These are phyloP conservation scores for Porpolomopsis calyptriformis DNA, from an alignment of 768 basidiomycete genomes.

Conservation along the genomic window DNA sequence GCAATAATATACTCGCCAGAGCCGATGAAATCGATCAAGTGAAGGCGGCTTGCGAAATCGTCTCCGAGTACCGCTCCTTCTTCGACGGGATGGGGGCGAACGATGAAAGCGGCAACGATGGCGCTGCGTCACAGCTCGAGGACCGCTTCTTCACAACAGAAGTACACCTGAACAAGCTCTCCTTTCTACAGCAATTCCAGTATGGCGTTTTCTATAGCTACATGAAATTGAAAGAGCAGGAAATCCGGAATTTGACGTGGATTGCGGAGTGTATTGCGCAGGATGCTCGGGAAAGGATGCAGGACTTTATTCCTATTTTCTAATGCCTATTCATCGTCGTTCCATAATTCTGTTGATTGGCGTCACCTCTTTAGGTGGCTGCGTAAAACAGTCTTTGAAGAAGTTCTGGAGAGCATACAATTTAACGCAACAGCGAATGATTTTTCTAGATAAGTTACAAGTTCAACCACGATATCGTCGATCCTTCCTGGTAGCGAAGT, in stretches of 20 bases:
- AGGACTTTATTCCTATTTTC: conserved; percentile 89
- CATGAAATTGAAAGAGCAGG: conserved; percentile 85
- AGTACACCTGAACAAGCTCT: conserved; percentile 86
- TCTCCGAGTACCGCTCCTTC: conserved; percentile 85
- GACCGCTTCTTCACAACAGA: conserved; percentile 92
- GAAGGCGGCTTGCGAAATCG: conserved; percentile 72
- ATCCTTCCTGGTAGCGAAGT: conserved; percentile 1
- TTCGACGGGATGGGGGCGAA: conserved; percentile 49
- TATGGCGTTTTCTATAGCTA: conserved; percentile 88
- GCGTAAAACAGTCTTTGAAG: too few relatives aligned
- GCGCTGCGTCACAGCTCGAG: conserved; percentile 63
- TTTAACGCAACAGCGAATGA: too few relatives aligned
- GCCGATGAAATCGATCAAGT: conserved; percentile 96
- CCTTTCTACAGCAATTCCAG: conserved; percentile 96
- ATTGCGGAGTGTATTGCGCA: conserved; percentile 98
- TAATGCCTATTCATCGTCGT: conserved; percentile 28
- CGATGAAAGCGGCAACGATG: conserved; percentile 29
- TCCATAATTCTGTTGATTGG: too few relatives aligned
- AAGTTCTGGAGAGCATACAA: too few relatives aligned
- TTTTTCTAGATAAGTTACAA: neutral
- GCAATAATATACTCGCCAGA: conserved; percentile 86
- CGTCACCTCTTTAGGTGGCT: too few relatives aligned
- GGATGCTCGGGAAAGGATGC: conserved; percentile 89
- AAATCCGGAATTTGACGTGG: conserved; percentile 83
- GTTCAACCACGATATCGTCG: neutral